Conservation (phyloP, 495 filamentous ascomycete species). For the Xylaria longipes region DNA sequence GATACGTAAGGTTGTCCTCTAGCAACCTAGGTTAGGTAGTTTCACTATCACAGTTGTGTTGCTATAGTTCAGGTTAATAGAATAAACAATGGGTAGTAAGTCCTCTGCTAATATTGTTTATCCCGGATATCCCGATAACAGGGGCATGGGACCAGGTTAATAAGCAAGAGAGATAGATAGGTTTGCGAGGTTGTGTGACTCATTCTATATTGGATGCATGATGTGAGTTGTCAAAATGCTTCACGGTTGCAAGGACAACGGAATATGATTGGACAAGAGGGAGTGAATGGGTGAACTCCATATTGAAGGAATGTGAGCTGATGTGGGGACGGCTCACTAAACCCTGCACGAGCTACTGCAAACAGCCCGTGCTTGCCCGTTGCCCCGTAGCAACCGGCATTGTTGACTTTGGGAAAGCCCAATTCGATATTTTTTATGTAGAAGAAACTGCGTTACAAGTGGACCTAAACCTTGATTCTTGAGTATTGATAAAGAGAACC, state of each 20-base stretch:
- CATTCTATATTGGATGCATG: constrained; percentile 24
- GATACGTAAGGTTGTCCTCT: neutral
- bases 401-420: constrained; percentile 25
- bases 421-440: constrained; percentile 14
- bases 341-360: constrained; percentile 2
- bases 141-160: neutral
- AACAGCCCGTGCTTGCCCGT: constrained; percentile 14
- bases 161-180: neutral
- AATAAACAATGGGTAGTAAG: neutral
- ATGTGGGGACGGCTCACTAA: constrained; percentile 6
- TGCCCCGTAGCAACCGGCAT: constrained; percentile 29
- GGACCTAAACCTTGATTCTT: neutral
- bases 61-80: neutral
- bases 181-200: constrained; percentile 25
- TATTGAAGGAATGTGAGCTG: neutral
- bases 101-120: constrained; percentile 11
- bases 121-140: constrained; percentile 1
- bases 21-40: too few relatives aligned
- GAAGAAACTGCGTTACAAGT: constrained; percentile 4
- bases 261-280: constrained; percentile 4
- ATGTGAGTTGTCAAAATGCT: constrained; percentile 22
- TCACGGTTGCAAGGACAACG: constrained; percentile 27
- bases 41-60: neutral
- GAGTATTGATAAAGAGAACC: constrained; percentile 14
- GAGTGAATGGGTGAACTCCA: neutral